phyloP scores from a whole-genome alignment of 257 asterid species.

The Schizonepeta tenuifolia region DNA sequence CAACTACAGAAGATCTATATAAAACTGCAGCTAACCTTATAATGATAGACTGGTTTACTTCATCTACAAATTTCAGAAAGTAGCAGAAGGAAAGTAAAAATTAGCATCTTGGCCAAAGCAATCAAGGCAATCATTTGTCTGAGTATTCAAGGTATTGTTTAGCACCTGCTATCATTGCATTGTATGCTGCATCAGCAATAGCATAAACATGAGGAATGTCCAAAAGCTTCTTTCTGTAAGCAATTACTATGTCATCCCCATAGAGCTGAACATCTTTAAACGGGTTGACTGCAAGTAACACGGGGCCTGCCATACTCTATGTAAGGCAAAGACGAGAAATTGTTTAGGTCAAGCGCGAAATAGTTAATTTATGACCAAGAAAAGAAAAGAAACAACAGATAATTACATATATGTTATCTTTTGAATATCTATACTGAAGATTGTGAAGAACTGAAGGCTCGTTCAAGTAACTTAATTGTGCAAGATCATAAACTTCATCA shows the following conservation, averaged over 20 bases:
- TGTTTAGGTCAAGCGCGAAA: slow-evolving; percentile 19
- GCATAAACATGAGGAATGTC: slow-evolving; percentile 92
- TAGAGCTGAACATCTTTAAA: slow-evolving; percentile 71
- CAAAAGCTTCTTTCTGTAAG: slow-evolving; percentile 71
- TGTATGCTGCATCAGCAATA: slow-evolving; percentile 76
- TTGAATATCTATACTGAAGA: slow-evolving; percentile 72
- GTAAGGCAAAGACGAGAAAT: slow-evolving; percentile 39
- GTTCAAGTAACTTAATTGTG: slow-evolving; percentile 82
- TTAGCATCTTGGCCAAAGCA: slow-evolving; percentile 25
- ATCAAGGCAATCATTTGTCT: slow-evolving; percentile 25
- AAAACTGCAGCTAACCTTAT: slow-evolving; percentile 69
- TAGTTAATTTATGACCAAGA: not conserved
- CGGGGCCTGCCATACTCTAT: slow-evolving; percentile 96
- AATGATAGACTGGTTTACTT: slow-evolving; percentile 77
- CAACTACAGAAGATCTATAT: not conserved
- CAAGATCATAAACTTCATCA: slow-evolving; percentile 85
- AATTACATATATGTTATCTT: slow-evolving; percentile 73
- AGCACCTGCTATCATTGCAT: slow-evolving; percentile 82
- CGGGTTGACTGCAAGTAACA: slow-evolving; percentile 84
- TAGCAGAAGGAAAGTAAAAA: slow-evolving; percentile 27
- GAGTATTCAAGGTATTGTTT: slow-evolving; percentile 28
- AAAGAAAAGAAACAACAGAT: slow-evolving; percentile 1
- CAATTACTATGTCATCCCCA: slow-evolving; percentile 69
- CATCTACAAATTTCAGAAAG: slow-evolving; percentile 60
- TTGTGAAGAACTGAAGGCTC: slow-evolving; percentile 97